A percentile compares a stretch with the other conserved stretches of the same genome.
Evolutionary conservation across 2,329 filamentous ascomycete genomes (phyloP).

Genomic region (Didymella glomerata): DNA sequence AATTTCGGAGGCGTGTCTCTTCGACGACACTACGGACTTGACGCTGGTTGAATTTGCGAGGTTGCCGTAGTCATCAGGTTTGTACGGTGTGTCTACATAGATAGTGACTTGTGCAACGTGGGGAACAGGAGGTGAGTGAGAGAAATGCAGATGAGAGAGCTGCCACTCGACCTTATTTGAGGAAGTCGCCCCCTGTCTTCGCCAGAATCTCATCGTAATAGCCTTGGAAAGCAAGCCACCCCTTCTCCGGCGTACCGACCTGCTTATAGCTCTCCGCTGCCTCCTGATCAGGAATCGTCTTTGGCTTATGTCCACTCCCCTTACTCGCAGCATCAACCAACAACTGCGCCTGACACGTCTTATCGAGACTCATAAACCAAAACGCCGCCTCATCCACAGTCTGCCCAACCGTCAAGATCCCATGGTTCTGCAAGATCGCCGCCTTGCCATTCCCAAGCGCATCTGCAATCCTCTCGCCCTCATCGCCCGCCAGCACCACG

Average conservation of each 20-base stretch:
- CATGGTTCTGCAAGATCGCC: slow-evolving; percentile 52
- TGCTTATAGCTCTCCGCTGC: slow-evolving; percentile 52
- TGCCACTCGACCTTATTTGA: slow-evolving; percentile 32
- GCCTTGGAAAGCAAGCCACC: slow-evolving; percentile 62
- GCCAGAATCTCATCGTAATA: slow-evolving; percentile 64
- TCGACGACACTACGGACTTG: not conserved
- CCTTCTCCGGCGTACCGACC: slow-evolving; percentile 60
- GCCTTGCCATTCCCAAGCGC: slow-evolving; percentile 49
- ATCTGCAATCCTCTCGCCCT: slow-evolving; percentile 56
- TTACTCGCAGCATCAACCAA: slow-evolving; percentile 53
- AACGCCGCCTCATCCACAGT: slow-evolving; percentile 57
- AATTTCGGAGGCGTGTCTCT: too few species aligned
- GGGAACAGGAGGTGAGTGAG: too few species aligned
- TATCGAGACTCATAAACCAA: slow-evolving; percentile 57
- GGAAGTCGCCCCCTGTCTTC: slow-evolving; percentile 60
- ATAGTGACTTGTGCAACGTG: too few species aligned
- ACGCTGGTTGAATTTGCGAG: too few species aligned
- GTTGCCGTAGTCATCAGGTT: too few species aligned
- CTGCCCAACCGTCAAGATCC: slow-evolving; percentile 50
- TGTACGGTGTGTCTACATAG: too few species aligned
- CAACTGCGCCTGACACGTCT: slow-evolving; percentile 57
- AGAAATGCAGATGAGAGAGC: too few species aligned
- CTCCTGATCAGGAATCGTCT: slow-evolving; percentile 53
- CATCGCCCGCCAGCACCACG: slow-evolving; percentile 54
- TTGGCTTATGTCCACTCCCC: slow-evolving; percentile 52